phyloP scores from a whole-genome alignment of 495 filamentous ascomycete genomes.

The Hyaloscypha hepaticicola region DNA sequence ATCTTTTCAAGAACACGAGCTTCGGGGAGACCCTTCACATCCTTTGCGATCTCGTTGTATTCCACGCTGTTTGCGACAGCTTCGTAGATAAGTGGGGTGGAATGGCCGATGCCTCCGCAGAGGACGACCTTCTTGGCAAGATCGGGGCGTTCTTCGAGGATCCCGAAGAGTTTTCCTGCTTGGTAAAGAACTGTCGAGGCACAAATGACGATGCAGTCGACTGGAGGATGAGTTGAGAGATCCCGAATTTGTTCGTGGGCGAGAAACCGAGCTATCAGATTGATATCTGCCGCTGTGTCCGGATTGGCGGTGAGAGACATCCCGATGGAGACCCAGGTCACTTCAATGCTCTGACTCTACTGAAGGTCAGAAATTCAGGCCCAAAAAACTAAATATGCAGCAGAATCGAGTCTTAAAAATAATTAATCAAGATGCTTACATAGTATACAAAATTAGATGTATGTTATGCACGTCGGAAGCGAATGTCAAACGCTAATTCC shows the following conservation, averaged over 20 bases:
- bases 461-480: not conserved
- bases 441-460: not conserved
- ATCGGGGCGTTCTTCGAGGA: conserved; percentile 23
- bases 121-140: conserved; percentile 37
- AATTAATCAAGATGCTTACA: not conserved
- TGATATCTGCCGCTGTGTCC: conserved; percentile 27
- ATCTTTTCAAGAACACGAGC: conserved; percentile 37
- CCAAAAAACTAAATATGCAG: not conserved
- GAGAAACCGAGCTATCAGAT: conserved; percentile 32
- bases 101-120: conserved; percentile 42
- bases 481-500: not conserved
- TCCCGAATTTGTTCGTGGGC: conserved; percentile 25
- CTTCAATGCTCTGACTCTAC: not conserved
- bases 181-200: conserved; percentile 31
- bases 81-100: conserved; percentile 37
- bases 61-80: conserved; percentile 33
- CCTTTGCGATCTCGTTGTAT: conserved; percentile 26
- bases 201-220: conserved; percentile 37
- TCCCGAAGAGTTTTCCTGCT: conserved; percentile 26
- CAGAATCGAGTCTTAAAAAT: not conserved
- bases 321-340: not conserved
- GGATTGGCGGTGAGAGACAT: not conserved
- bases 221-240: conserved; percentile 9
- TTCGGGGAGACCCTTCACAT: conserved; percentile 35
- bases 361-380: not conserved